Evolutionary conservation across 768 basidiomycete genomes (phyloP).

Genomic region (Suillus americanus): DNA sequence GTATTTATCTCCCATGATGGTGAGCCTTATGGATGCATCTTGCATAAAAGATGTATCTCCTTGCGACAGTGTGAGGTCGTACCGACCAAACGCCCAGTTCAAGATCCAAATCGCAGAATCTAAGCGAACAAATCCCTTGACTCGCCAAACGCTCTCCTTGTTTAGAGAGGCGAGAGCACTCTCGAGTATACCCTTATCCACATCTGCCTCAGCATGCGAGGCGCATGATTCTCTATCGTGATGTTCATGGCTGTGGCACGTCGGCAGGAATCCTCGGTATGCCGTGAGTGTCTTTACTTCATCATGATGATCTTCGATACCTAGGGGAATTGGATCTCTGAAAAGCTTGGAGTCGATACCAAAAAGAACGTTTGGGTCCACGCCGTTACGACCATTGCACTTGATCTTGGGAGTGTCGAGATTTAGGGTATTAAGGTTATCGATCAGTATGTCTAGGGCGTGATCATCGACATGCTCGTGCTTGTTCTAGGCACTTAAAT

Average conservation of each 20-base stretch:
- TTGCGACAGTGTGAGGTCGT: slow-evolving; percentile 56
- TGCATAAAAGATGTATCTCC: slow-evolving; percentile 20
- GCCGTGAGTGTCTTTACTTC: slow-evolving; percentile 85
- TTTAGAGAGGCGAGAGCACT: slow-evolving; percentile 51
- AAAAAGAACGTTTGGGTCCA: slow-evolving; percentile 80
- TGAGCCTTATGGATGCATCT: slow-evolving; percentile 54
- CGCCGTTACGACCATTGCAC: slow-evolving; percentile 59
- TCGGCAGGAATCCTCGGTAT: slow-evolving; percentile 37
- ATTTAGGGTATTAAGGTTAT: slow-evolving; percentile 87
- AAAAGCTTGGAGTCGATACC: slow-evolving; percentile 89
- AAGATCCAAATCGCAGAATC: slow-evolving; percentile 50
- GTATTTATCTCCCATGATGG: slow-evolving; percentile 91
- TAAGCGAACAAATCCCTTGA: slow-evolving; percentile 83
- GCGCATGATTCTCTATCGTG: slow-evolving; percentile 8
- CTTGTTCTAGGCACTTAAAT: slow-evolving; percentile 62
- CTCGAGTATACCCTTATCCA: slow-evolving; percentile 41
- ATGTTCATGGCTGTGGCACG: slow-evolving; percentile 20
- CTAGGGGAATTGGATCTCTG: slow-evolving; percentile 19
- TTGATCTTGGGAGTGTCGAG: slow-evolving; percentile 85
- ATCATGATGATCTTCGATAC: slow-evolving; percentile 53
- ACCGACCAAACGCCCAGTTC: slow-evolving; percentile 94
- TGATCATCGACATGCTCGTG: slow-evolving; percentile 84
- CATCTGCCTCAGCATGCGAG: slow-evolving; percentile 13
- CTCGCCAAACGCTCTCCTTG: slow-evolving; percentile 74
- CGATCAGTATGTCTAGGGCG: slow-evolving; percentile 77